These are phyloP conservation scores for Cyberlindnera euphorbiae DNA, from an alignment of 805 yeast species.

Conservation along the genomic window DNA sequence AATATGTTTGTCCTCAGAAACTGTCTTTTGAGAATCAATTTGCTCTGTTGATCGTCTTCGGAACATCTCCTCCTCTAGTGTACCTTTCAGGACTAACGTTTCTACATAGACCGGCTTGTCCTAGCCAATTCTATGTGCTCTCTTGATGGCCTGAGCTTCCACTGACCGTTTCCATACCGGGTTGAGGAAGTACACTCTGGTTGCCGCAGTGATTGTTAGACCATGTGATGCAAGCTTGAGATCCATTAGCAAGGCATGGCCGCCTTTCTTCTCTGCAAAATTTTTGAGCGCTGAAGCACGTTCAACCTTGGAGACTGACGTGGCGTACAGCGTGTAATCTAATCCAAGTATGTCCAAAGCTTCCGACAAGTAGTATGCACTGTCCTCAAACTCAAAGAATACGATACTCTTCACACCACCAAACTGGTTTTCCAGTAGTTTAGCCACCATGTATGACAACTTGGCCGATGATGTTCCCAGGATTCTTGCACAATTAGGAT, in stretches of 20 bases:
- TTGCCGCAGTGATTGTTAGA: constrained; percentile 60
- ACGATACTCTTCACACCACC: constrained; percentile 49
- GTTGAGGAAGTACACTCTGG: constrained; percentile 63
- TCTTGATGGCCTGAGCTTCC: constrained; percentile 73
- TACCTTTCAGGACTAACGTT: constrained; percentile 55
- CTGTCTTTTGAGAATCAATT: constrained; percentile 29
- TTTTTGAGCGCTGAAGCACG: constrained; percentile 49
- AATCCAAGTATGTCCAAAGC: constrained; percentile 57
- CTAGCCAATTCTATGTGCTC: constrained; percentile 77
- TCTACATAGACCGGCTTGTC: constrained; percentile 61
- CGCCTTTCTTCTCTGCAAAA: constrained; percentile 42
- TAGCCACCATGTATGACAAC: constrained; percentile 52
- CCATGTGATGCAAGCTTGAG: constrained; percentile 66
- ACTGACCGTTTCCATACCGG: constrained; percentile 68
- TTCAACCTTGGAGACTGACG: constrained; percentile 46
- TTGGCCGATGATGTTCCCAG: constrained; percentile 65
- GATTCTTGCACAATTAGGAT: constrained; percentile 27
- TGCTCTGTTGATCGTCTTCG: constrained; percentile 27
- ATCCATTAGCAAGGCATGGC: constrained; percentile 61
- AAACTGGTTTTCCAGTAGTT: constrained; percentile 47
- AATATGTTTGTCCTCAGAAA: constrained; percentile 57
- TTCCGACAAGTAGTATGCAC: constrained; percentile 65
- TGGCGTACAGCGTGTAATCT: constrained; percentile 58
- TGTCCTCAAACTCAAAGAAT: constrained; percentile 67
- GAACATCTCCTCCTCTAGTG: constrained; percentile 68